Conservation (phyloP, 495 filamentous ascomycete genomes). For the Trichocladium antarcticum region DNA sequence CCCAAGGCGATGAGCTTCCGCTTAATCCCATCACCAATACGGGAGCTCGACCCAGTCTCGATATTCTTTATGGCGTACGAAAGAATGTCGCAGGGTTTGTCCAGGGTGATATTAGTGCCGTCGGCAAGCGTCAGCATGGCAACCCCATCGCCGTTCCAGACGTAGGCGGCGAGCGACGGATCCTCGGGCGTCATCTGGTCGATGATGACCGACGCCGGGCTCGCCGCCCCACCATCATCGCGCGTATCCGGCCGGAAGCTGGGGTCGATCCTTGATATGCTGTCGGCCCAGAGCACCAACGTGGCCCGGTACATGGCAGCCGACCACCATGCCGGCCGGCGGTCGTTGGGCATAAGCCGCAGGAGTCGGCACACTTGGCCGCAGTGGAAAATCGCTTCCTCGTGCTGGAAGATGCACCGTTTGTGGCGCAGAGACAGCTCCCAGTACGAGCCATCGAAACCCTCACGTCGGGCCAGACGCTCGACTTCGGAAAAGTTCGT, state of each 20-base stretch:
- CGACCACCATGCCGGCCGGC: constrained; percentile 45
- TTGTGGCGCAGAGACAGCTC: constrained; percentile 38
- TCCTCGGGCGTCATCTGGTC: constrained; percentile 33
- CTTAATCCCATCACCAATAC: constrained; percentile 38
- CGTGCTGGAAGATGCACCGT: constrained; percentile 42
- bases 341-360: constrained; percentile 32
- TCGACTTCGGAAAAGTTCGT: constrained; percentile 51
- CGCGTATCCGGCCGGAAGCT: constrained; percentile 24
- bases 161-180: constrained; percentile 25
- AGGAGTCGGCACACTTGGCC: constrained; percentile 48
- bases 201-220: constrained; percentile 22
- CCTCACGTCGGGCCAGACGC: constrained; percentile 43
- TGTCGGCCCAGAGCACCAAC: constrained; percentile 41
- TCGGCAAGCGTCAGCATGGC: constrained; percentile 27
- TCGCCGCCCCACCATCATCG: neutral
- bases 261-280: constrained; percentile 27
- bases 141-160: constrained; percentile 30
- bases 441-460: constrained; percentile 37
- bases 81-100: constrained; percentile 34
- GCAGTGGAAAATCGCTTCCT: constrained; percentile 49
- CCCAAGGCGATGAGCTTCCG: constrained; percentile 33
- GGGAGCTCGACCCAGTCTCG: constrained; percentile 31
- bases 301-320: constrained; percentile 43
- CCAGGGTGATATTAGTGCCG: constrained; percentile 23
- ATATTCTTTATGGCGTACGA: constrained; percentile 35